Evolutionary conservation across 768 basidiomycete genomes (phyloP), one percentile per base, ranked within the genome.

Genomic region (Symmetrospora coprosmae): DNA sequence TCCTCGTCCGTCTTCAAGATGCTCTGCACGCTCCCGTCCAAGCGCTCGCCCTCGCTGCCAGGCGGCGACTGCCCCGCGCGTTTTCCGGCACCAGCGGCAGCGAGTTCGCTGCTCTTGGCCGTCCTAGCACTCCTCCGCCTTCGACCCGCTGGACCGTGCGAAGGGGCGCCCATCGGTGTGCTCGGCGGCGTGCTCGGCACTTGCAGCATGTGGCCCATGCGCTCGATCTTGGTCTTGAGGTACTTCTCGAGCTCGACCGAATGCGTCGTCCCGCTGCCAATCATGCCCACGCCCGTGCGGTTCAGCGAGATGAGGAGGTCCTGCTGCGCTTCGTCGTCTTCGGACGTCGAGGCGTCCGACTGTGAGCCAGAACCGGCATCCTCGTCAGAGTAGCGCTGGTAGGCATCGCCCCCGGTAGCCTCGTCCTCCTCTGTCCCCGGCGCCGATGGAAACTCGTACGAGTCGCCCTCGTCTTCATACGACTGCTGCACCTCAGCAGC

Each of bases 131-230:
- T n/a, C n/a, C n/a, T n/a, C n/a, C n/a, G n/a, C n/a, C n/a, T n/a
- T n/a, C n/a, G n/a, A n/a, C n/a, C n/a, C n/a, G n/a, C n/a, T n/a
- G n/a, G n/a, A n/a, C n/a, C n/a, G n/a, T n/a, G n/a, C n/a, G n/a
- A 47, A 13, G 7, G 6, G 13, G 7, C 19, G 27, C 33, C 16
- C 33, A 28, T 13, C 5, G 60, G 60, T 19, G 60, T 61, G 55
- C 34, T 38, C 5, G 60, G 60, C 17, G 49, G 61, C 4, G 61
- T 62, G 25, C 11, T 23, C 19, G 72, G 72, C 33, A 73, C 41
- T 11, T 83, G 81, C 27, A 94, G 75, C 76, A 92, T 82, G 71
- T 99, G 94, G 13, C 94, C 94, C 94, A 99, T 99, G 62, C 85
- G 79, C 70, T 88, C 74, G n/a, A 97, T 82, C 72, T 99, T 99